Evolutionary conservation across 768 basidiomycete genomes (phyloP).

Genomic region (Kwoniella botswanensis): DNA sequence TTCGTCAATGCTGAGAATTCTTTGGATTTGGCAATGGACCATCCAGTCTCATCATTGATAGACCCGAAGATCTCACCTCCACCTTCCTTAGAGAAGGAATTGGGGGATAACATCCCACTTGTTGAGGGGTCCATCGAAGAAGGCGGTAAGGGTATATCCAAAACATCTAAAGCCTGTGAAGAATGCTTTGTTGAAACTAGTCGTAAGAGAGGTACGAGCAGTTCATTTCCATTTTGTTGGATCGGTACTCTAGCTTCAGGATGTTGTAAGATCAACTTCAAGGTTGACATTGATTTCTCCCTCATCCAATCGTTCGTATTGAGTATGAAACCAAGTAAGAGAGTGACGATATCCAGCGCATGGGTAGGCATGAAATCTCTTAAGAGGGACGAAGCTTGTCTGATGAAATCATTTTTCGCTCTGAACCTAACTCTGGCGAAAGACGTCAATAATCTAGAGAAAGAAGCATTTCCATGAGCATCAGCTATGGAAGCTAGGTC

Average conservation of each 20-base stretch:
- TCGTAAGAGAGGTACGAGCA: slow-evolving; percentile 87
- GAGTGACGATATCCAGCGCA: slow-evolving; percentile 74
- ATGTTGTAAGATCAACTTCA: slow-evolving; percentile 86
- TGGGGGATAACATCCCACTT: slow-evolving; percentile 4
- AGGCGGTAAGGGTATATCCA: slow-evolving; percentile 73
- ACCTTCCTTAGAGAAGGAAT: slow-evolving; percentile 57
- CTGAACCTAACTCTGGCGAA: slow-evolving; percentile 86
- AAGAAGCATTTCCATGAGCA: slow-evolving; percentile 73
- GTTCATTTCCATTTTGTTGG: slow-evolving; percentile 77
- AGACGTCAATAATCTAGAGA: slow-evolving; percentile 84
- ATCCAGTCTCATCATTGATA: slow-evolving; percentile 78
- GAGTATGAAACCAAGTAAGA: slow-evolving; percentile 83
- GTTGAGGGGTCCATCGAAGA: slow-evolving; percentile 12
- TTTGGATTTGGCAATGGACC: slow-evolving; percentile 78
- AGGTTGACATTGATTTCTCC: slow-evolving; percentile 79
- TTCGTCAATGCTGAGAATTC: slow-evolving; percentile 69
- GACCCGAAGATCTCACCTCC: slow-evolving; percentile 75
- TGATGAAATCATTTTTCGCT: slow-evolving; percentile 89
- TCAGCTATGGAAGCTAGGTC: slow-evolving; percentile 75
- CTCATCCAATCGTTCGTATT: slow-evolving; percentile 82
- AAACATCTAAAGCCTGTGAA: slow-evolving; percentile 83
- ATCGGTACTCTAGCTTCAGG: slow-evolving; percentile 76
- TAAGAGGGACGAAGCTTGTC: slow-evolving; percentile 81
- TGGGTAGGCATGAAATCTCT: slow-evolving; percentile 81
- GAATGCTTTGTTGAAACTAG: slow-evolving; percentile 87